A percentile compares a stretch with the other conserved stretches of the same genome.
phyloP scores from a whole-genome alignment of 495 filamentous ascomycete species.

The Chaetomidium leptoderma region DNA sequence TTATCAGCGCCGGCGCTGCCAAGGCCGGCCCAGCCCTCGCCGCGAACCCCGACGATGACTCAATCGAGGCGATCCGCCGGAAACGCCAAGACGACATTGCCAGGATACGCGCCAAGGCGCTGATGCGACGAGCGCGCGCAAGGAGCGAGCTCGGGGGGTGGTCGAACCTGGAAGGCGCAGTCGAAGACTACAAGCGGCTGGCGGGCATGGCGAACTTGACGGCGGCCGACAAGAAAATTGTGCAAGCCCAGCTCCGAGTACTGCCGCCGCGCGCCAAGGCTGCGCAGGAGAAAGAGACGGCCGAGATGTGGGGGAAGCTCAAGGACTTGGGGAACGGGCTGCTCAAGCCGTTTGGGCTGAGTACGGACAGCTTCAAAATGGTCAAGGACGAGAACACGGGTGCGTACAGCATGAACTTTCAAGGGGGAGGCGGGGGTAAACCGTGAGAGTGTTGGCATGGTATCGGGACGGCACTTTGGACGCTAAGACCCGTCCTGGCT shows the following conservation, averaged over 20 bases:
- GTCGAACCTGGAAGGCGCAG: constrained; percentile 74
- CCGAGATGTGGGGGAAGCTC: constrained; percentile 94
- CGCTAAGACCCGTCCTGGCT: no score
- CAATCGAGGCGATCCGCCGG: constrained; percentile 24
- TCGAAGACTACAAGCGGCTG: constrained; percentile 68
- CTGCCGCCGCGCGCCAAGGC: constrained; percentile 64
- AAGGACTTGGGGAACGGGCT: constrained; percentile 91
- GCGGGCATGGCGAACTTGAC: constrained; percentile 55
- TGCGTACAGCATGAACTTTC: constrained; percentile 89
- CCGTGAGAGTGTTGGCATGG: not conserved
- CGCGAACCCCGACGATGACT: constrained; percentile 35
- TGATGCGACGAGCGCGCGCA: constrained; percentile 79
- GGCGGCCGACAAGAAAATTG: constrained; percentile 58
- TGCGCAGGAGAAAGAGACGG: constrained; percentile 80
- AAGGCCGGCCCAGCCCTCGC: constrained; percentile 40
- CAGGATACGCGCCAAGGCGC: constrained; percentile 77
- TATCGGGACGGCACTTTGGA: no score
- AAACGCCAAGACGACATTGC: constrained; percentile 57
- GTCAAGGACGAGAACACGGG: constrained; percentile 83
- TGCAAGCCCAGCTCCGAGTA: constrained; percentile 57
- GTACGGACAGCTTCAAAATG: constrained; percentile 90
- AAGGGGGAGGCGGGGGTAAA: constrained; percentile 36
- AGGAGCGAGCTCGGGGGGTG: constrained; percentile 67
- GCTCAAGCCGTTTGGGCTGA: constrained; percentile 87
- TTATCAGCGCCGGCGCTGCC: constrained; percentile 49